Conservation (phyloP, 805 yeast genomes). For the Saccharomycopsis sp. region DNA sequence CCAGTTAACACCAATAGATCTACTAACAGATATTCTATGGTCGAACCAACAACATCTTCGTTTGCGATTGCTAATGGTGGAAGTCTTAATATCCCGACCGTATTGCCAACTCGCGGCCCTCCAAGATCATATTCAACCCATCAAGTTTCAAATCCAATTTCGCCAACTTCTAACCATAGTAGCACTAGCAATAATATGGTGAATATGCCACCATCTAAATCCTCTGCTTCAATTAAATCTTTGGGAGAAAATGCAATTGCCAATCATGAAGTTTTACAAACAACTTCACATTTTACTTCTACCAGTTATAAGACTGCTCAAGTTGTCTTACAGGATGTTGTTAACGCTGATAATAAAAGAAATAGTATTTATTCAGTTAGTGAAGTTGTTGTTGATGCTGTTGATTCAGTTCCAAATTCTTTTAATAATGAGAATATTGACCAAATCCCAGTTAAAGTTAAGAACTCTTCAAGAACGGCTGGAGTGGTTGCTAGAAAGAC, state of each 20-base stretch:
- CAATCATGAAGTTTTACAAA: slow-evolving; percentile 19
- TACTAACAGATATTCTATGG: slow-evolving; percentile 19
- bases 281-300: slow-evolving; percentile 6
- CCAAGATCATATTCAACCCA: slow-evolving; percentile 10
- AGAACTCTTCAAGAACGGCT: neutral
- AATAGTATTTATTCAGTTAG: slow-evolving; percentile 15
- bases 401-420: slow-evolving; percentile 2
- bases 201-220: slow-evolving; percentile 12
- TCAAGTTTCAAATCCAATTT: slow-evolving; percentile 9
- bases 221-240: slow-evolving; percentile 16
- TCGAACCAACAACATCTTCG: slow-evolving; percentile 19
- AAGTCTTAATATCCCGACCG: slow-evolving; percentile 3
- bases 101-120: neutral
- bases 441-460: neutral
- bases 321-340: slow-evolving; percentile 65
- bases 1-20: neutral
- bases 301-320: slow-evolving; percentile 49
- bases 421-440: neutral
- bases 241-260: slow-evolving; percentile 9
- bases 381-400: neutral
- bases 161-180: neutral
- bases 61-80: slow-evolving; percentile 13
- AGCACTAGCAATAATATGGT: neutral
- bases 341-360: slow-evolving; percentile 42
- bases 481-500: slow-evolving; percentile 13